A percentile compares a stretch with the other conserved stretches of the same genome.
Conservation (phyloP, 495 filamentous ascomycete species). For the Jackrogersella multiformis region DNA sequence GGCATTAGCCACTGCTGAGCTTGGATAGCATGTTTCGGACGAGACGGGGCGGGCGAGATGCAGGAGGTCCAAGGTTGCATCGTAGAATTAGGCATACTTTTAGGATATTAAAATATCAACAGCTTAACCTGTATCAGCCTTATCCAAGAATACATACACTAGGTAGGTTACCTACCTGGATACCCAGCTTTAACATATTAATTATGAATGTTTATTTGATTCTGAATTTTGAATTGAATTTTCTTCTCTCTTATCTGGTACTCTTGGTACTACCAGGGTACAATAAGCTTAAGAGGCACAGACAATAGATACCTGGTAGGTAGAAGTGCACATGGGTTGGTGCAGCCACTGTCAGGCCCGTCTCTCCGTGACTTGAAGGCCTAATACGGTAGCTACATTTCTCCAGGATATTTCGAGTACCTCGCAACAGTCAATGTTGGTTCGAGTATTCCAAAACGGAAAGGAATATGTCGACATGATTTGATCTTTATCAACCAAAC, state of each 20-base stretch:
- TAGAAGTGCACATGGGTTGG: too few relatives aligned
- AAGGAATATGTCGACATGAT: conserved; percentile 34
- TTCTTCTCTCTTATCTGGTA: conserved; percentile 8
- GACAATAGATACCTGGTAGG: conserved; percentile 7
- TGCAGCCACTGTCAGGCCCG: conserved; percentile 1
- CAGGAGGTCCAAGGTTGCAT: conserved; percentile 36
- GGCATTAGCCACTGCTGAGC: conserved; percentile 33
- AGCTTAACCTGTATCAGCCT: conserved; percentile 21
- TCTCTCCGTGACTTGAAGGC: conserved; percentile 15
- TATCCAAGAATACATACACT: conserved; percentile 31
- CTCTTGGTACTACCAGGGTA: background rate
- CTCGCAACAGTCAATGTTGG: conserved; percentile 23
- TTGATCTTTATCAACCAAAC: conserved; percentile 35
- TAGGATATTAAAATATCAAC: conserved; percentile 15
- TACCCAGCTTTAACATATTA: conserved; percentile 13
- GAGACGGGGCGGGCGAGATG: conserved; percentile 27
- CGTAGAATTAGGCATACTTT: conserved; percentile 21
- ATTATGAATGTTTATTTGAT: background rate
- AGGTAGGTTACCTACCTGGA: too few relatives aligned
- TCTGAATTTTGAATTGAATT: conserved; percentile 12
- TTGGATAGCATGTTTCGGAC: conserved; percentile 37
- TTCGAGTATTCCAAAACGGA: conserved; percentile 25
- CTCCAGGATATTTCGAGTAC: conserved; percentile 11
- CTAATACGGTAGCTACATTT: conserved; percentile 29
- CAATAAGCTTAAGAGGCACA: conserved; percentile 27